These are phyloP conservation scores for Populus simonii DNA, from an alignment of 345 rosid species.

Conservation along the genomic window DNA sequence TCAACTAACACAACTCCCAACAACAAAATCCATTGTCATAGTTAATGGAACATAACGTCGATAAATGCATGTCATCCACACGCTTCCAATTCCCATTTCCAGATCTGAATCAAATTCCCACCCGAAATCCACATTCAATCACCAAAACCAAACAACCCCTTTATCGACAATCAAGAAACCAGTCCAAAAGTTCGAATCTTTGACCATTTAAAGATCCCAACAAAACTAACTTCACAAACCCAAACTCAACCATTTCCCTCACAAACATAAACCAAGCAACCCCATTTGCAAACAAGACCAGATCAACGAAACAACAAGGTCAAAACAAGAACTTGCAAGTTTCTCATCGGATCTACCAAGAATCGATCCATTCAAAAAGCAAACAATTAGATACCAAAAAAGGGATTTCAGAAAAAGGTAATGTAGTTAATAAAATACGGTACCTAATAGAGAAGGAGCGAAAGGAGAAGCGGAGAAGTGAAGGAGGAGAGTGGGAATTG, in stretches of 20 bases:
- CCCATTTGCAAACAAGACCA: background rate
- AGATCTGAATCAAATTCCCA: conserved; percentile 5
- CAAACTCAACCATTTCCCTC: background rate
- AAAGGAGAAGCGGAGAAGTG: background rate
- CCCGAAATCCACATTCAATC: background rate
- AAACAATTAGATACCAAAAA: background rate
- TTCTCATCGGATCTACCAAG: background rate
- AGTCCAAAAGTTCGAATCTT: background rate
- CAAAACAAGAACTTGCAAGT: background rate
- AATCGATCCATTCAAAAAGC: background rate
- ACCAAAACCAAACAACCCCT: background rate
- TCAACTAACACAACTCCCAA: background rate
- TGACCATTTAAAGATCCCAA: background rate
- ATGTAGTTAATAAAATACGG: background rate
- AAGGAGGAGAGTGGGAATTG: background rate
- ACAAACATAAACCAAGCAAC: background rate
- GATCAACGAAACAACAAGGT: background rate
- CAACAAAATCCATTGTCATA: background rate
- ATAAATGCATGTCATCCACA: background rate
- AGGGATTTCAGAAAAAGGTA: background rate
- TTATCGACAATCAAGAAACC: background rate
- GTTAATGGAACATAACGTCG: background rate
- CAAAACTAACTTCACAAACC: background rate
- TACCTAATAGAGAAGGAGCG: conserved; percentile 5
- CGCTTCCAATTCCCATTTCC: background rate